Base-by-base conservation (phyloP, 75 land plant species). In the Isoetes taiwanensis region DNA sequence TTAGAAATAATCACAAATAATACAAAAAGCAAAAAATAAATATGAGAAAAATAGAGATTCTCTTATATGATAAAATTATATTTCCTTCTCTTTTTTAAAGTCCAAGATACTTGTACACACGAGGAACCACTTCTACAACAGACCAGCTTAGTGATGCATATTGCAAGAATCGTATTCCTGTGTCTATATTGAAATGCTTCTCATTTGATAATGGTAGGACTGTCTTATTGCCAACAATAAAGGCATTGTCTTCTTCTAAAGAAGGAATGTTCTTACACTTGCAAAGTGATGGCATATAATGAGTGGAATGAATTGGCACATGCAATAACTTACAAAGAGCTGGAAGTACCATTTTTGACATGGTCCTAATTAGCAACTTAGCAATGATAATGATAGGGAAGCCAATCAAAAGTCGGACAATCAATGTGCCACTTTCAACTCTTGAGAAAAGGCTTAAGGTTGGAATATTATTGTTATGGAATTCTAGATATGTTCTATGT, bases 101-200 rank as follows among this genome's bases (percentile, higher is more conserved):
- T 34, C 75, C 64, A 59, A 85, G 41, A 20, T 54, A 56, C 42
- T 76, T 37, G 61, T 83, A 84, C 0, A 79, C 21, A 23, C 65
- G 66, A 2, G 98, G 98, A 58, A 75, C 88, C 26, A 87, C 68
- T 59, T 91, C 95, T 3, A 81, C 98, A 37, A 84, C 89, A n/a
- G 98, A 77, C 98, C 98, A 91, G 2, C 96, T 81, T 59, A 91
- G 82, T 3, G 86, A 85, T 27, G 98, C 82, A 69, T 91, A 91
- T 60, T 87, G 95, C 9, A 87, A 53, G 24, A 91, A 72, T 57
- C 89, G 66, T 30, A 87, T 91, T 26, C 85, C 95, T 10, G 98
- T 91, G 59, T 91, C 98, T 10, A 87, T 80, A 63, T 91, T 85
- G 59, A 61, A 79, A 16, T 64, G 58, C 23, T 76, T 64, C 5